Percentiles rank a stretch among this genome's conserved stretches.
phyloP scores from a whole-genome alignment of 371 early-diverging fungal genomes.

The Syncephalastrum racemosum region DNA sequence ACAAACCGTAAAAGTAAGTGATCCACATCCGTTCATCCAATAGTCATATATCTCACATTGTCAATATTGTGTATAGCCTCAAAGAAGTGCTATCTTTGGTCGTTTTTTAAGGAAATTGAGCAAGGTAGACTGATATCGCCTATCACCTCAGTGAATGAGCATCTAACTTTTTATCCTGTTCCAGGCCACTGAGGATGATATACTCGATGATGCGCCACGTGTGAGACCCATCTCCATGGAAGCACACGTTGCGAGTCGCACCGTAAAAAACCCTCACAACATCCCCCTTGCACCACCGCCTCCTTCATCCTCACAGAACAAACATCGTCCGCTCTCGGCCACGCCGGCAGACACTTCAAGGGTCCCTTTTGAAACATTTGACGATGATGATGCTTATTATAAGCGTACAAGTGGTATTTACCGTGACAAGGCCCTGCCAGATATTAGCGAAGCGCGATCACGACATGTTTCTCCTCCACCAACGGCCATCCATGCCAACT shows the following conservation, averaged over 20 bases:
- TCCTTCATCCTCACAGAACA: conserved; percentile 12
- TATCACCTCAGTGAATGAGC: not conserved
- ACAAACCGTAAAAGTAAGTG: conserved; percentile 8
- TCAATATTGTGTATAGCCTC: conserved; percentile 9
- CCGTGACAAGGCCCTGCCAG: no score
- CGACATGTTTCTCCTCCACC: not conserved
- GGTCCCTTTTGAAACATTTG: not conserved
- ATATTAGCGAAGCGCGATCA: no score
- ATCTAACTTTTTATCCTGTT: not conserved
- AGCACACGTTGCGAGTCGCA: conserved; percentile 15
- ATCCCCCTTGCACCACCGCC: conserved; percentile 26
- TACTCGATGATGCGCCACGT: conserved; percentile 15
- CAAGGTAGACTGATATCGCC: conserved; percentile 9
- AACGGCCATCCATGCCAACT: not conserved
- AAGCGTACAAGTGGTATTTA: no score
- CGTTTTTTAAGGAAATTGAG: conserved; percentile 23
- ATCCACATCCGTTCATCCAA: not conserved
- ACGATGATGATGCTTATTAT: not conserved
- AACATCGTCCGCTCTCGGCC: conserved; percentile 1
- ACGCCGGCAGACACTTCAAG: no score
- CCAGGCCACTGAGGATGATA: conserved; percentile 21
- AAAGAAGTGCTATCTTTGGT: conserved; percentile 18
- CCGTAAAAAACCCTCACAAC: conserved; percentile 15
- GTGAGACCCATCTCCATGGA: conserved; percentile 17
- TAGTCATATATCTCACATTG: conserved; percentile 3